Conservation (phyloP, 805 yeast genomes). For the Kregervanrija pseudodelftensis region DNA sequence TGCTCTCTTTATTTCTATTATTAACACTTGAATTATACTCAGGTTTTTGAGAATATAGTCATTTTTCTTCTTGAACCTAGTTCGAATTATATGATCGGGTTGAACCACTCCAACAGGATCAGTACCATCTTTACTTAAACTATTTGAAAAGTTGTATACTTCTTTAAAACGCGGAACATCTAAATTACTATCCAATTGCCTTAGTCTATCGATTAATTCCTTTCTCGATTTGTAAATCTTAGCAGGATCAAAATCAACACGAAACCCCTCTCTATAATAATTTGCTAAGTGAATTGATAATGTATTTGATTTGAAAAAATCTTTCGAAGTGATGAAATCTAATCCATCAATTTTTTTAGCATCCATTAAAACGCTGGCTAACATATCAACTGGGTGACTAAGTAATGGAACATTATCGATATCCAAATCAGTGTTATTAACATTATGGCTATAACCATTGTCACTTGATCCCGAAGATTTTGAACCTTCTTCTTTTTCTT, state of each 20-base stretch:
- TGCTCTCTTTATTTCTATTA: slow-evolving; percentile 26
- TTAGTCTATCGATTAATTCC: slow-evolving; percentile 10
- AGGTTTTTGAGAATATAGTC: slow-evolving; percentile 19
- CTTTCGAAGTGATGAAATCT: slow-evolving; percentile 13
- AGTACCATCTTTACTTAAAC: neutral
- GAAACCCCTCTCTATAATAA: slow-evolving; percentile 17
- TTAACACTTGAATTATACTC: slow-evolving; percentile 20
- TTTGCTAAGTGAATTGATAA: slow-evolving; percentile 17
- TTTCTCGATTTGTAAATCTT: slow-evolving; percentile 5
- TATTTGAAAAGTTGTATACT: neutral
- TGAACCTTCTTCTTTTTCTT: neutral
- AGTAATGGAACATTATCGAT: slow-evolving; percentile 9
- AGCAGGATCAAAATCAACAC: slow-evolving; percentile 3
- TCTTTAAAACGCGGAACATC: slow-evolving; percentile 6
- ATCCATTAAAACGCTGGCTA: slow-evolving; percentile 15
- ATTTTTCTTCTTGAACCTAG: slow-evolving; percentile 19
- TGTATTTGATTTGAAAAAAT: slow-evolving; percentile 11
- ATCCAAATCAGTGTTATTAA: neutral
- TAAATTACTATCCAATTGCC: slow-evolving; percentile 13
- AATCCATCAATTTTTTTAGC: slow-evolving; percentile 11
- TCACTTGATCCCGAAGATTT: neutral
- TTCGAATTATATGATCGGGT: slow-evolving; percentile 8
- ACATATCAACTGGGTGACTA: slow-evolving; percentile 14
- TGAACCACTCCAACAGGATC: slow-evolving; percentile 3
- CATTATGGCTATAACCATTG: neutral